Percentiles rank a stretch among this genome's conserved stretches.
Evolutionary conservation across 169 alveolate genomes (phyloP).

Genomic region (Plasmodium gallinaceum): DNA sequence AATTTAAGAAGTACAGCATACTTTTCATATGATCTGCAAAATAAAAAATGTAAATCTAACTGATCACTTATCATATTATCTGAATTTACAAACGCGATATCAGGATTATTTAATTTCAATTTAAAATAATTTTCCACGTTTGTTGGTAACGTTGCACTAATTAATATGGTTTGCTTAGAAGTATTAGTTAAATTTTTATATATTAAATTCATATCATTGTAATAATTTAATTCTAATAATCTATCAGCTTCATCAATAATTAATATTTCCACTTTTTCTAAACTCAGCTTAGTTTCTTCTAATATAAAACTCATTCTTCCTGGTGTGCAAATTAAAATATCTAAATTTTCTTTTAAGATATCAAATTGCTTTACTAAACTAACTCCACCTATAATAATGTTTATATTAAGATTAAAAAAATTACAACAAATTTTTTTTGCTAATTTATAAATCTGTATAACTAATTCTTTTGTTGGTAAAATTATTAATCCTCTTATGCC

Average conservation of each 20-base stretch:
- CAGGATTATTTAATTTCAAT: conserved; percentile 94
- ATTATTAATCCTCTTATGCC: conserved; percentile 95
- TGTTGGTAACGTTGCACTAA: conserved; percentile 96
- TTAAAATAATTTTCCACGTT: conserved; percentile 92
- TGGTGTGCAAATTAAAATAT: conserved; percentile 96
- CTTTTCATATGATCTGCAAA: conserved; percentile 89
- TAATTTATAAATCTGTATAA: conserved; percentile 89
- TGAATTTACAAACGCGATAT: conserved; percentile 87
- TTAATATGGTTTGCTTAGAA: conserved; percentile 90
- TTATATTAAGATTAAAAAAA: conserved; percentile 90
- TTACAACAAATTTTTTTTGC: conserved; percentile 86
- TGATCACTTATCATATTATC: conserved; percentile 90
- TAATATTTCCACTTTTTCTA: conserved; percentile 89
- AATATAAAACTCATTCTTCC: conserved; percentile 95
- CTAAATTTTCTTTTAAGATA: conserved; percentile 94
- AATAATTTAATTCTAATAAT: conserved; percentile 95
- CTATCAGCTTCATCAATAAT: conserved; percentile 97
- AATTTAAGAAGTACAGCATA: conserved; percentile 89
- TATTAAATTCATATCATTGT: conserved; percentile 90
- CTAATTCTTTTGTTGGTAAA: conserved; percentile 96
- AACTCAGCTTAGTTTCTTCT: conserved; percentile 91
- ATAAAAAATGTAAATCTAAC: conserved; percentile 73
- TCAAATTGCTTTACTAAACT: conserved; percentile 94
- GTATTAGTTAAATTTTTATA: conserved; percentile 85
- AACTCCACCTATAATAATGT: conserved; percentile 95